These are phyloP conservation scores for Huntiella abstrusa DNA, from an alignment of 2,329 filamentous ascomycete species.

Conservation along the genomic window DNA sequence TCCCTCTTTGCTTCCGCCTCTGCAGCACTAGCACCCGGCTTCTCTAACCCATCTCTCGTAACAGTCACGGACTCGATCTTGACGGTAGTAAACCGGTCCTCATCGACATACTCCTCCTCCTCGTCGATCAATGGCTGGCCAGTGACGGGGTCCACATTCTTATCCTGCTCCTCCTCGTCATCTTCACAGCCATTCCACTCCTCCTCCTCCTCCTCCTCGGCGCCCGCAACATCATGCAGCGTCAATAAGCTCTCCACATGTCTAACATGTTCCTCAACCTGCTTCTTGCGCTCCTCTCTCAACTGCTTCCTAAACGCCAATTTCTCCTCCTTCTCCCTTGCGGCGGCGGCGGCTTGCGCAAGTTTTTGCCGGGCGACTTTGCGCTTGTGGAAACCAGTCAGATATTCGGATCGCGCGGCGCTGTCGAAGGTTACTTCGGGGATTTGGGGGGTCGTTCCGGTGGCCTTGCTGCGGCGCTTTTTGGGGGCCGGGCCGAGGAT, in stretches of 20 bases:
- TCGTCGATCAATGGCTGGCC: slow-evolving; percentile 45
- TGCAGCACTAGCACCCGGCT: slow-evolving; percentile 22
- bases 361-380: slow-evolving; percentile 70
- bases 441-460: slow-evolving; percentile 29
- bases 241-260: slow-evolving; percentile 53
- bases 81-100: slow-evolving; percentile 88
- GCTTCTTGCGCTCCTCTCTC: slow-evolving; percentile 61
- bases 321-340: slow-evolving; percentile 60
- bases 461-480: slow-evolving; percentile 38
- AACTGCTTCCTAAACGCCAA: slow-evolving; percentile 57
- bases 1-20: slow-evolving; percentile 22
- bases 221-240: slow-evolving; percentile 35
- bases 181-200: slow-evolving; percentile 50
- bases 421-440: slow-evolving; percentile 78
- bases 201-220: slow-evolving; percentile 20
- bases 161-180: slow-evolving; percentile 29
- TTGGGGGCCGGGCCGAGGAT: slow-evolving; percentile 41
- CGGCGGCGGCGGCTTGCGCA: slow-evolving; percentile 64
- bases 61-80: slow-evolving; percentile 79
- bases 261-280: slow-evolving; percentile 65
- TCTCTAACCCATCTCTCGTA: slow-evolving; percentile 52
- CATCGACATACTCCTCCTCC: slow-evolving; percentile 89
- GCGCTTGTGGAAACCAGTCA: slow-evolving; percentile 94
- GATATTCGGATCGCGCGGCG: slow-evolving; percentile 61
- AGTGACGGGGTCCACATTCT: slow-evolving; percentile 32